Evolutionary conservation across 1,139 yeast genomes (phyloP).

Genomic region (Blastobotrys proliferans): DNA sequence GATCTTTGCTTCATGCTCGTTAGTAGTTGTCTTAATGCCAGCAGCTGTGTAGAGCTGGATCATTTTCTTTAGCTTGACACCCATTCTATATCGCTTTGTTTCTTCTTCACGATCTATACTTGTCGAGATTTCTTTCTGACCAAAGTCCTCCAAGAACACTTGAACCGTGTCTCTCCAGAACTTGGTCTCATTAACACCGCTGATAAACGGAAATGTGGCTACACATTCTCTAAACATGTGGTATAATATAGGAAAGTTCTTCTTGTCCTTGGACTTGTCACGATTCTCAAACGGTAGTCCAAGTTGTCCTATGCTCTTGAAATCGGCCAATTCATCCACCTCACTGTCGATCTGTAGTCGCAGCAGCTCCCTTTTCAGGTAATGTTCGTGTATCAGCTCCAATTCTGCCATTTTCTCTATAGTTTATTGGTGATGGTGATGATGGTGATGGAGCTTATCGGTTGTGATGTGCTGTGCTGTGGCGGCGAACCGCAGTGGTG

Average conservation of each 20-base stretch:
- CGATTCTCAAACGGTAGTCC: conserved; percentile 76
- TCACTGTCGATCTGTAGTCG: conserved; percentile 60
- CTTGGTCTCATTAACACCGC: conserved; percentile 46
- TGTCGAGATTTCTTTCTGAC: conserved; percentile 61
- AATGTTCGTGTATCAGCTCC: conserved; percentile 71
- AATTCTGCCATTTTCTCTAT: conserved; percentile 21
- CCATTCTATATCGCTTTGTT: conserved; percentile 67
- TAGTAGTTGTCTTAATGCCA: conserved; percentile 57
- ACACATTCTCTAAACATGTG: conserved; percentile 62
- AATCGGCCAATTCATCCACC: conserved; percentile 52
- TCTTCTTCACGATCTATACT: conserved; percentile 67
- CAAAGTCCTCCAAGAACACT: conserved; percentile 73
- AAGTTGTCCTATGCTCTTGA: conserved; percentile 56
- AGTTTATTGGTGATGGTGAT: no score
- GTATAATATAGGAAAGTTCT: conserved; percentile 59
- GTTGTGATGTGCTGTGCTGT: no score
- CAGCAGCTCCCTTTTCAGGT: conserved; percentile 74
- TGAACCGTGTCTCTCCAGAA: conserved; percentile 83
- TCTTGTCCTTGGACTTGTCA: conserved; percentile 27
- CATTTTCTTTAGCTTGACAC: conserved; percentile 55
- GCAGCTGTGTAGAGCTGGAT: conserved; percentile 69
- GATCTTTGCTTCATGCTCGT: conserved; percentile 44
- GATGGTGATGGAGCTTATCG: no score
- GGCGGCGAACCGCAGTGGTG: no score
- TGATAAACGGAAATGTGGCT: conserved; percentile 69